These are phyloP conservation scores for Ogataea pini DNA, from an alignment of 805 yeast species.

Conservation along the genomic window DNA sequence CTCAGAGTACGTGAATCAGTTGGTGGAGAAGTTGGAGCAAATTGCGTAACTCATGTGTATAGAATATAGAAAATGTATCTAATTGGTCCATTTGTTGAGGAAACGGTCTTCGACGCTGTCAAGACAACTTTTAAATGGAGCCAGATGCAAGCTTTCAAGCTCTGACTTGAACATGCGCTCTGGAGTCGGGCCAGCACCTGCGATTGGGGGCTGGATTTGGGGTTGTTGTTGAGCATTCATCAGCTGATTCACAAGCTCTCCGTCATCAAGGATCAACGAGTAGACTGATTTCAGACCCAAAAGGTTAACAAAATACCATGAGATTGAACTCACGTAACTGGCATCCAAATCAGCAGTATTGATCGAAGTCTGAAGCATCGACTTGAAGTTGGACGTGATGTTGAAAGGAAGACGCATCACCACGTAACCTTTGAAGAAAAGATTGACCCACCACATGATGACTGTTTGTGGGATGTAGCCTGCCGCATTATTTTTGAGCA, in stretches of 20 bases:
- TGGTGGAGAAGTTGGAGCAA: constrained; percentile 9
- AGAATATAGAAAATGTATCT: constrained; percentile 1
- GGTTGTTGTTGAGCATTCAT: constrained; percentile 42
- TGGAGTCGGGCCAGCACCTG: constrained; percentile 63
- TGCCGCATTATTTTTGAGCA: constrained; percentile 80
- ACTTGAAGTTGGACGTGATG: constrained; percentile 82
- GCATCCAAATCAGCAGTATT: constrained; percentile 83
- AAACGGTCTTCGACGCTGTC: constrained; percentile 66
- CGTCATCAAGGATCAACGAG: constrained; percentile 62
- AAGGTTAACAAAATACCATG: constrained; percentile 92
- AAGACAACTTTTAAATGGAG: constrained; percentile 52
- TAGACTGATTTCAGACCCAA: constrained; percentile 82
- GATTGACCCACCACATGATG: constrained; percentile 95
- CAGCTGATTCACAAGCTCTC: constrained; percentile 46
- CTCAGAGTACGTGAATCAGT: constrained; percentile 8
- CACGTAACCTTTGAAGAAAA: constrained; percentile 88
- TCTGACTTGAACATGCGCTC: constrained; percentile 65
- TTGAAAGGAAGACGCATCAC: constrained; percentile 91
- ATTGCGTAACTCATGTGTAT: constrained; percentile 2
- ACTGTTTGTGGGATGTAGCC: constrained; percentile 89
- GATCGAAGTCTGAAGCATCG: constrained; percentile 89
- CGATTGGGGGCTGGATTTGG: constrained; percentile 31
- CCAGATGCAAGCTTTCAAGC: constrained; percentile 59
- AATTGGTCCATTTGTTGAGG: constrained; percentile 16
- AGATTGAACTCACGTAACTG: constrained; percentile 88